Evolutionary conservation across 2,329 filamentous ascomycete species (phyloP), one percentile per base, ranked within the genome.

Genomic region (Dothiorella sarmentorum): DNA sequence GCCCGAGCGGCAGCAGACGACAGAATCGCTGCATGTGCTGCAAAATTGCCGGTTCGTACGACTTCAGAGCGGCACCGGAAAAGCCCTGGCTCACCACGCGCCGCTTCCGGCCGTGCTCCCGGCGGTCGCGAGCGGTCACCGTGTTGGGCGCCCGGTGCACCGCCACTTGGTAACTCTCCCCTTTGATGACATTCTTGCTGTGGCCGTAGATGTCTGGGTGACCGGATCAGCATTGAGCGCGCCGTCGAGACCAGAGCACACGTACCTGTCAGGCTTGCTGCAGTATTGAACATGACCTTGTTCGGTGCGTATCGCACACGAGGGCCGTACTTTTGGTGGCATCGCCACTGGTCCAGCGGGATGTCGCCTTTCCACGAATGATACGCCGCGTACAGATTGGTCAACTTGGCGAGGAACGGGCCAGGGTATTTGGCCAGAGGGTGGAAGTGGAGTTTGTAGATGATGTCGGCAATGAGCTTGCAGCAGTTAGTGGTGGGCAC

Each of bases 281-380:
- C 82, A 58, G 84, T 86, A 78, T 94, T 92, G 76, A 94, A 84
- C 1, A 86, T 90, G 38, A 96, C 76, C 61, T 83, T n/a, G n/a
- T n/a, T n/a, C n/a, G n/a, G n/a, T n/a, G n/a, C n/a, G n/a, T n/a
- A n/a, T n/a, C n/a, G n/a, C n/a, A n/a, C n/a, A n/a, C n/a, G n/a
- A n/a, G n/a, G n/a, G 77, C 88, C 89, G 66, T 94, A 91, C 68
- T 81, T 80, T 64, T 86, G 76, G 70, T 95, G 90, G 64, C 87
- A 78, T 26, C 81, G 78, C 76, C 85, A 85, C 66, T 90, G 86
- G 67, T 88, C 84, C 17, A 92, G 80, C 68, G 92, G 89, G 1
- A 88, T 82, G 64, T 89, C 85, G 53, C 89, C 89, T 66, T 84
- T 86, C 73, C 85, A 89, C 49, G 88, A 87, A 64, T 91, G 85